Percentiles rank a stretch among this genome's conserved stretches.
Evolutionary conservation across 2,329 filamentous ascomycete genomes (phyloP).

Genomic region (Parascedosporium putredinis): DNA sequence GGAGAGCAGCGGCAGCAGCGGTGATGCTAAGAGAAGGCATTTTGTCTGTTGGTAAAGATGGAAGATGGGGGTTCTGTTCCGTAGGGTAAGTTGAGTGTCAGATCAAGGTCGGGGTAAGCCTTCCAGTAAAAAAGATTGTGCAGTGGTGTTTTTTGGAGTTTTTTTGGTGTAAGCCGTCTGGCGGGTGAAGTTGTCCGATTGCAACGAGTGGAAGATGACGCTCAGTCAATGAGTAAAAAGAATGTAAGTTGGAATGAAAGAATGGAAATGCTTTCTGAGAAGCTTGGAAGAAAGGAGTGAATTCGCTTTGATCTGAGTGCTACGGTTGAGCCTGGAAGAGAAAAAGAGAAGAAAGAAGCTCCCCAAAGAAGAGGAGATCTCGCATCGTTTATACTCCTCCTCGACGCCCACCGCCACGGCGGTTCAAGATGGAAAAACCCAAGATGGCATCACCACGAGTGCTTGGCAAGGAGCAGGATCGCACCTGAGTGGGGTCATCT

Average conservation of each 20-base stretch:
- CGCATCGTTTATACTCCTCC: not conserved
- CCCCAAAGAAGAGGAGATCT: not conserved
- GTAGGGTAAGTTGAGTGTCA: not conserved
- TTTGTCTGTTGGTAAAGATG: constrained; percentile 5
- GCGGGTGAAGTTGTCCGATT: not conserved
- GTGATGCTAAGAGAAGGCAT: constrained; percentile 16
- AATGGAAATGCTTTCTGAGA: too few relatives aligned
- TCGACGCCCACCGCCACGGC: too few relatives aligned
- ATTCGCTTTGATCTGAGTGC: constrained; percentile 5
- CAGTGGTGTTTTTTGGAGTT: not conserved
- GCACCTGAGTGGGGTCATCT: not conserved
- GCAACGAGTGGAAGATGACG: constrained; percentile 1
- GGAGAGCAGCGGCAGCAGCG: constrained; percentile 1
- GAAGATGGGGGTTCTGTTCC: not conserved
- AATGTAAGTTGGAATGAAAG: not conserved
- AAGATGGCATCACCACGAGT: not conserved
- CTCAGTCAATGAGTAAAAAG: constrained; percentile 7
- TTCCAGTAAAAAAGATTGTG: not conserved
- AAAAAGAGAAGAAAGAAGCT: not conserved
- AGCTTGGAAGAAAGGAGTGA: constrained; percentile 3
- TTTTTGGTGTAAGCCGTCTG: constrained; percentile 6
- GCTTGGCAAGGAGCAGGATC: too few relatives aligned
- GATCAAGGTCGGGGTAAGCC: not conserved
- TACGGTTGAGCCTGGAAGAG: constrained; percentile 1
- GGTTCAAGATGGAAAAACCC: too few relatives aligned